A percentile compares a stretch with the other conserved stretches of the same genome.
Conservation (phyloP, 768 basidiomycete genomes). For the Leccinellum rugosiceps region DNA sequence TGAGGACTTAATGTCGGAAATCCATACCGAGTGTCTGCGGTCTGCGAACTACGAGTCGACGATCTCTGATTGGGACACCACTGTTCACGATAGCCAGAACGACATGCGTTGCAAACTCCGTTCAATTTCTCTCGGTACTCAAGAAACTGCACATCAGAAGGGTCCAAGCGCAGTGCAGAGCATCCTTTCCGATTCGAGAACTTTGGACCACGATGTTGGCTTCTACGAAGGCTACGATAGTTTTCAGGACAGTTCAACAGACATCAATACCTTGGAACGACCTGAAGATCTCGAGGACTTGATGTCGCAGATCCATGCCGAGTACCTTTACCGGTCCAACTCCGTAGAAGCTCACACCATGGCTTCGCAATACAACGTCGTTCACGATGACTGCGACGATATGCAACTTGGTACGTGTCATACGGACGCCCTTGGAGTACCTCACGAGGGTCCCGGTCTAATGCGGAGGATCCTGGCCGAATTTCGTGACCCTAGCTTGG, state of each 20-base stretch:
- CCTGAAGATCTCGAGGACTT: not conserved
- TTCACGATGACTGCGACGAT: not conserved
- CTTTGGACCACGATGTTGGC: not conserved
- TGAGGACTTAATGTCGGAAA: not conserved
- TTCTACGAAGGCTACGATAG: not conserved
- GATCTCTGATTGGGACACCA: not conserved
- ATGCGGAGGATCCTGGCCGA: slow-evolving; percentile 17
- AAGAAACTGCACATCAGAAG: not conserved
- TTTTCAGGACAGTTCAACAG: not conserved
- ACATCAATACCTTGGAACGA: not conserved
- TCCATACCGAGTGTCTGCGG: not conserved
- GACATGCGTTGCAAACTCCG: not conserved
- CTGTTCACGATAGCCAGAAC: not conserved
- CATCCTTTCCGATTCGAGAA: not conserved
- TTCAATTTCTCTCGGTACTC: not conserved
- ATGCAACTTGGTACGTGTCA: not conserved
- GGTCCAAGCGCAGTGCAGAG: not conserved
- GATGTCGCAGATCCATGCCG: no score
- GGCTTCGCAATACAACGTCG: not conserved
- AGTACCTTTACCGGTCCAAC: no score
- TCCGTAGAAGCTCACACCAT: no score
- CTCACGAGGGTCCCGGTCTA: not conserved
- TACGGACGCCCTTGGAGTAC: not conserved
- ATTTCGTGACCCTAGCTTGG: slow-evolving; percentile 15
- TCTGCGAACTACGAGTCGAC: not conserved